Evolutionary conservation across 306 rosid species (phyloP).

Genomic region (Trifolium fragiferum): DNA sequence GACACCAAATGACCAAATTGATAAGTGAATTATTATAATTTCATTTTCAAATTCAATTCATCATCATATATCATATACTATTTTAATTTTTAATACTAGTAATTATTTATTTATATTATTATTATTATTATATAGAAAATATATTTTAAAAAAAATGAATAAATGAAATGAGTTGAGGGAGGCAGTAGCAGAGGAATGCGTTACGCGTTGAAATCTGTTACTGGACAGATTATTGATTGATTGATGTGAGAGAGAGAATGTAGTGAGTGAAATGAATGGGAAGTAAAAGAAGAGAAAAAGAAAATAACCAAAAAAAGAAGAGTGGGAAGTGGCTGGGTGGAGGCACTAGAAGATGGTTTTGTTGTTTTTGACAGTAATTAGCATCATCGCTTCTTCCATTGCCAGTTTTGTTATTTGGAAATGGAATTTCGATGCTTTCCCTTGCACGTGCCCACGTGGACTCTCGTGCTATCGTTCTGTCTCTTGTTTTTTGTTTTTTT

Average conservation of each 20-base stretch:
- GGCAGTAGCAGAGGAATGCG: not conserved
- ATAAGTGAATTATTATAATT: not conserved
- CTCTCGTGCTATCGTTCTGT: not conserved
- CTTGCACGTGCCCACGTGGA: conserved; percentile 47
- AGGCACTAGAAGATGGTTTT: conserved; percentile 18
- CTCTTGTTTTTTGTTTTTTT: not conserved
- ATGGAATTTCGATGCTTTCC: conserved; percentile 11
- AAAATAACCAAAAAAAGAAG: too few relatives aligned
- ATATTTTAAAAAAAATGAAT: not conserved
- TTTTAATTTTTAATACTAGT: not conserved
- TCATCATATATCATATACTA: not conserved
- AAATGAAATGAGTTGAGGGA: not conserved
- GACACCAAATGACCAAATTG: not conserved
- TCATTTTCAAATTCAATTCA: not conserved
- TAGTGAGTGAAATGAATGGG: conserved; percentile 1
- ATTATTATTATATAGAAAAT: not conserved
- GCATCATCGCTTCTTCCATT: not conserved
- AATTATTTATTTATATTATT: not conserved
- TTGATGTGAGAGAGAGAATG: not conserved
- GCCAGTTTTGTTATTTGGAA: not conserved
- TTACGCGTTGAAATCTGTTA: conserved; percentile 1
- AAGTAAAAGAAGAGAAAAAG: too few relatives aligned
- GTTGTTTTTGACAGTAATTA: conserved; percentile 1
- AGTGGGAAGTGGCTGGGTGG: not conserved
- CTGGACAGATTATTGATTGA: not conserved